Conservation (phyloP, 192 early-diverging fungal species). For the Podila minutissima region DNA sequence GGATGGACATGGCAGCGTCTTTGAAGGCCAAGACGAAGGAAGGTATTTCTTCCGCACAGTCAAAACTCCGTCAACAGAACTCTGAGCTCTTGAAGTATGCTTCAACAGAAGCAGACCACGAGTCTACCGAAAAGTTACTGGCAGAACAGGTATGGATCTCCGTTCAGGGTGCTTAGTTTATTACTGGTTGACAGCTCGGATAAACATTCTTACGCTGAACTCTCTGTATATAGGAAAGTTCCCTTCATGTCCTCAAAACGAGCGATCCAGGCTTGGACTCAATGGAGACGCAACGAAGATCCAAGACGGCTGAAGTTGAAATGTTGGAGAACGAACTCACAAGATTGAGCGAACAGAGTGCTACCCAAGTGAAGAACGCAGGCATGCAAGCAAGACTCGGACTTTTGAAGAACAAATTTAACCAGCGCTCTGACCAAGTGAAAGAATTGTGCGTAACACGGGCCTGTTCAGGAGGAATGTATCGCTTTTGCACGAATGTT, state of each 20-base stretch:
- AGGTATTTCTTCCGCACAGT: conserved; percentile 23
- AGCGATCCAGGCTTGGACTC: conserved; percentile 21
- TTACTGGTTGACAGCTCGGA: neutral
- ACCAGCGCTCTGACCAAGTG: conserved; percentile 12
- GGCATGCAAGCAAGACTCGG: conserved; percentile 31
- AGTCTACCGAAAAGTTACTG: conserved; percentile 10
- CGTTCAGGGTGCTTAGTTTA: neutral
- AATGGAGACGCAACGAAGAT: conserved; percentile 19
- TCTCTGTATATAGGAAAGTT: conserved; percentile 12
- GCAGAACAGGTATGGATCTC: conserved; percentile 19
- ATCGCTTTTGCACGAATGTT: neutral
- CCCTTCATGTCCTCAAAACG: conserved; percentile 6
- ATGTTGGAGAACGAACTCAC: conserved; percentile 34
- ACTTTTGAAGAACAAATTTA: conserved; percentile 19
- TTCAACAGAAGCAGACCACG: conserved; percentile 14
- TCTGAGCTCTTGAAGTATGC: conserved; percentile 17
- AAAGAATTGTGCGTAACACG: conserved; percentile 11
- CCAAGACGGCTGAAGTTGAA: conserved; percentile 26
- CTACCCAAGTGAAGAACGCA: conserved; percentile 32
- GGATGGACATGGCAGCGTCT: conserved; percentile 26
- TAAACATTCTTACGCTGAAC: neutral
- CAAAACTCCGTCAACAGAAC: conserved; percentile 22
- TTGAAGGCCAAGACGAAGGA: conserved; percentile 18
- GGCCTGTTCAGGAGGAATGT: neutral
- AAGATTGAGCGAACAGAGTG: conserved; percentile 20